Evolutionary conservation across 2,329 filamentous ascomycete genomes (phyloP), one percentile per base, ranked within the genome.

Genomic region (Stachybotrys echinatus): DNA sequence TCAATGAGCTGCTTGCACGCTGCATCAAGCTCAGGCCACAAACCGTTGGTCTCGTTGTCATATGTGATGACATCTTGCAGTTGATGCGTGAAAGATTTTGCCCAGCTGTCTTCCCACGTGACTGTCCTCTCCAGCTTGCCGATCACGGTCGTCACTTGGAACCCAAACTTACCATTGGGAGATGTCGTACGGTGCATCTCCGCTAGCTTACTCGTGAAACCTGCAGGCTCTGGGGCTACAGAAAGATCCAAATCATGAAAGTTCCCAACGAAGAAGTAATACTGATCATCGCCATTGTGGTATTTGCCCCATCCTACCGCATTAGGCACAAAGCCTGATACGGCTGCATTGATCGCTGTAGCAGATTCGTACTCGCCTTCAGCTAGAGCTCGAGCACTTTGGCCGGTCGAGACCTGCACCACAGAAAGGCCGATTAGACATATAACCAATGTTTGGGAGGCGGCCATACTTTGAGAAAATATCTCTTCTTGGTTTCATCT

Each of bases 31-130:
- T 61, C 61, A 12, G 49, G 53, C 58, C 55, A 55, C 8, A 20
- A 17, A n/a, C 49, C 52, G 46, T 52, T 55, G 8, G 43, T 46
- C 12, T 52, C 46, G 20, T 34, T 39, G 23, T 53, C 50, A 14
- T 48, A 44, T 17, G 22, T 22, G 23, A 49, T 45, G 8, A 45
- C 50, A 12, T 51, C 48, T 6, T 31, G 12, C 4, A 56, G n/a
- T 38, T 40, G 50, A 17, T 49, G 23, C 7, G 56, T 38, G 48
- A 67, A 72, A 52, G 63, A 69, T 0, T 31, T 50, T 37, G 67
- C 61, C 70, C 70, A 72, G 45, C 55, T 67, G 5, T 62, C 56
- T 19, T 66, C 57, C 67, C 66, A 71, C 1, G 55, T 56, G 6
- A 58, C 56, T 12, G 51, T 47, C 50, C 60, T 59, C 1, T 61